Conservation (phyloP, 805 yeast species). For the Debaryomyces maramus region DNA sequence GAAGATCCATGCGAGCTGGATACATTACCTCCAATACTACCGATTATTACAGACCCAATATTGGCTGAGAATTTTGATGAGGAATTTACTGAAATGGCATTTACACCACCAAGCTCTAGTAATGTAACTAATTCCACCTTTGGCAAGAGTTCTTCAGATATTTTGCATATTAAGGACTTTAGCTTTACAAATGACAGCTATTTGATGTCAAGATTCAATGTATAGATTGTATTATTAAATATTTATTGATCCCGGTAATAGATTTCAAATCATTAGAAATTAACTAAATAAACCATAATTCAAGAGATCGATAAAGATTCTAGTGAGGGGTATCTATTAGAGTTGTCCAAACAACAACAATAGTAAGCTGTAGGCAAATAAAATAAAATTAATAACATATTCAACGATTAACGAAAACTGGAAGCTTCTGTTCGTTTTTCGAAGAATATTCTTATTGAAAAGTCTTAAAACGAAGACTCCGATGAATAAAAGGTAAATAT, state of each 20-base stretch:
- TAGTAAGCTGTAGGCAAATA: background rate
- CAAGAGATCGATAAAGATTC: background rate
- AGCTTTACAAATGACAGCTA: slow-evolving; percentile 42
- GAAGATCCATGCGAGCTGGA: slow-evolving; percentile 20
- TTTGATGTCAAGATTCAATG: slow-evolving; percentile 15
- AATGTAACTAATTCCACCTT: slow-evolving; percentile 3
- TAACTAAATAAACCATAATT: no score
- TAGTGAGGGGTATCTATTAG: background rate
- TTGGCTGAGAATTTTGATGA: slow-evolving; percentile 46
- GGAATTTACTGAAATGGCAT: slow-evolving; percentile 42
- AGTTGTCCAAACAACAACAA: slow-evolving; percentile 2
- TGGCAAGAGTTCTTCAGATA: slow-evolving; percentile 20
- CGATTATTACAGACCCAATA: slow-evolving; percentile 44
- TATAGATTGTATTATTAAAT: background rate
- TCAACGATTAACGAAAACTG: background rate
- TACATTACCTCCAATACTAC: slow-evolving; percentile 41
- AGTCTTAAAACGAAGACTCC: slow-evolving; percentile 12
- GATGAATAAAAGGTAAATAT: slow-evolving; percentile 7
- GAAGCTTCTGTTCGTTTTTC: slow-evolving; percentile 3
- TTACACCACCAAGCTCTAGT: slow-evolving; percentile 28
- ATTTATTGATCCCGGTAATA: no score
- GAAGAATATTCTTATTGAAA: slow-evolving; percentile 23
- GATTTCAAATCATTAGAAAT: no score
- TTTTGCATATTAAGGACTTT: slow-evolving; percentile 42
- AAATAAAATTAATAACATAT: background rate